Base-by-base conservation (phyloP, 805 yeast genomes). In the Pichia scutulata region DNA sequence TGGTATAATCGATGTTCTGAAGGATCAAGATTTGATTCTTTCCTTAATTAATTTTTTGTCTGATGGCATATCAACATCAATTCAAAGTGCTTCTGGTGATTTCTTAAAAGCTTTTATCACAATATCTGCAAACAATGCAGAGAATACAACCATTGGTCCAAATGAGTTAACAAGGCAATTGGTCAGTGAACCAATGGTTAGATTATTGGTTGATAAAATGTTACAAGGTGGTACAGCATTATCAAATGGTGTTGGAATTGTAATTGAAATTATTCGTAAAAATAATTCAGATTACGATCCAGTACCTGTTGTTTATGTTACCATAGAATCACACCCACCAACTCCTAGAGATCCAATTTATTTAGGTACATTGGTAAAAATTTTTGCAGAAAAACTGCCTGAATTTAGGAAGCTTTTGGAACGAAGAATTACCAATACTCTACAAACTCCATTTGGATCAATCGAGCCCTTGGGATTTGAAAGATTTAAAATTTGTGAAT, bases 241-340 rank as follows among this genome's bases (percentile, higher is more conserved):
- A 56, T 85, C 93, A 37, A 92, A 90, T 59, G 95, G 96, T 60
- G 99, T 93, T 30, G 95, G 97, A 7, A 89, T 93, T 24, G 81
- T 93, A 33, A 92, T 93, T 58, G 99, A 93, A 68, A 78, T 93
- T 41, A 93, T 93, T 51, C 78, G 99, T 61, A 93, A 93, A 64
- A 93, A 93, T 65, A 93, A 93, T 63, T 88, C 97, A 0, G 99
- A 93, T 65, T 93, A 93, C 67, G 99, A 93, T 68, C 75, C 81
- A 44, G 85, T 87, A 44, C 95, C 95, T 52, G 95, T 95, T 22
- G 70, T 86, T 58, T 84, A 82, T 66, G 83, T 87, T 41, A 82
- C 95, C 1, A 66, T 86, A 54, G 95, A 89, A 52, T 82, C 90
- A 23, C 93, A 90, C 60, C 97, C 97, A 7, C 98, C 99, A 8